Base-by-base conservation (phyloP, 2,329 filamentous ascomycete species). In the Cryphonectria naterciae region DNA sequence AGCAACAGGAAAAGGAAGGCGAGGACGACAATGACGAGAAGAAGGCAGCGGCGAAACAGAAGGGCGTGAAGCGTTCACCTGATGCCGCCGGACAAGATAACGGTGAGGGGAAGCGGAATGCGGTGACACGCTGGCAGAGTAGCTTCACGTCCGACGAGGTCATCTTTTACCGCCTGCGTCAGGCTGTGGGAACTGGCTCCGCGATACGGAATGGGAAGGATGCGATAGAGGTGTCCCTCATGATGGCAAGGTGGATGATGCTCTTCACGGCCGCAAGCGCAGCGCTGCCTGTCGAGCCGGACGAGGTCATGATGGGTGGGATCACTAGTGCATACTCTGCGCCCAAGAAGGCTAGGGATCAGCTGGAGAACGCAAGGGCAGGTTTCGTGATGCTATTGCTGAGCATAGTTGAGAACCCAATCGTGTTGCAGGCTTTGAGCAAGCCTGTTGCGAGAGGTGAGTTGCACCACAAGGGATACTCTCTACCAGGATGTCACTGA, bases 111-210 rank as follows among this genome's bases (percentile, higher is more conserved):
- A 74, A 39, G 68, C 74, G 70, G 75, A 75, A 68, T 73, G 74
- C 73, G 37, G 49, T 73, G 11, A 54, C 78, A 41, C 79, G 85
- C 72, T 91, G 89, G 88, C 82, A 79, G 67, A 87, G 80, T 78
- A 90, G 88, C 0, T 89, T 88, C 73, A 83, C 83, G 72, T 80
- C 92, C 0, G 96, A 99, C 79, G 97, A 98, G 82, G 91, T 96
- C 66, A 93, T 98, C 81, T 92, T 98, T 77, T 97, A 97, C 80
- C 91, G 95, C 4, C 94, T 99, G 66, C 93, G 94, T 2, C 97
- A 97, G 81, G 92, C 91, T 0, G 94, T 98, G 66, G 92, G 85
- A 1, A 83, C 87, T 64, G 87, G 85, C 0, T 80, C 77, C 0
- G 84, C 83, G 1, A 86, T 89, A 64, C 80, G 78, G 70, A 82